Percentiles rank a stretch among this genome's conserved stretches.
phyloP scores from a whole-genome alignment of 768 basidiomycete genomes.

The Tylopilus sp. region DNA sequence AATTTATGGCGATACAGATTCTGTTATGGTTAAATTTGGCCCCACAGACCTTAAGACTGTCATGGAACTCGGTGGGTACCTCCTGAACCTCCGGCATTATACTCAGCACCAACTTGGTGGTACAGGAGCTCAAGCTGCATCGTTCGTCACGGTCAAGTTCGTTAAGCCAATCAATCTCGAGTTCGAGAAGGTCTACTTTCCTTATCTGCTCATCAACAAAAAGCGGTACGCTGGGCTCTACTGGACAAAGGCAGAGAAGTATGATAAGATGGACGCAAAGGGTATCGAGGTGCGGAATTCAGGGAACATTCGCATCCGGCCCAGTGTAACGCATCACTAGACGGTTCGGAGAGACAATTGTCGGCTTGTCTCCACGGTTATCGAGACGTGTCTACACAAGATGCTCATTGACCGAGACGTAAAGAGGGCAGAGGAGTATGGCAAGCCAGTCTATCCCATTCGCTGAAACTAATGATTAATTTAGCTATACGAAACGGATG shows the following conservation, averaged over 20 bases:
- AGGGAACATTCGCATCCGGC: neutral
- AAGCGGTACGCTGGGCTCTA: conserved; percentile 98
- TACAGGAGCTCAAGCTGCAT: conserved; percentile 87
- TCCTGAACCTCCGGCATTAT: neutral
- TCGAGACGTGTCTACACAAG: conserved; percentile 96
- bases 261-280: conserved; percentile 99
- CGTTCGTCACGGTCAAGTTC: conserved; percentile 87
- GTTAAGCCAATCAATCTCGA: conserved; percentile 96
- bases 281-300: conserved; percentile 81
- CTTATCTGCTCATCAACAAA: conserved; percentile 96
- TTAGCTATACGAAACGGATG: conserved; percentile 87
- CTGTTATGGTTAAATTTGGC: conserved; percentile 98
- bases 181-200: conserved; percentile 99
- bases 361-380: conserved; percentile 95
- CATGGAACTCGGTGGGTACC: conserved; percentile 78
- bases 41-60: conserved; percentile 81
- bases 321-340: conserved; percentile 38
- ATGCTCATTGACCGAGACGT: conserved; percentile 96
- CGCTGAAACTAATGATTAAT: conserved; percentile 15
- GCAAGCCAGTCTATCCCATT: conserved; percentile 8
- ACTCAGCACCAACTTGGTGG: neutral
- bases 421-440: conserved; percentile 87
- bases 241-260: conserved; percentile 94
- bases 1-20: conserved; percentile 99
- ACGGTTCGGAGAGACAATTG: conserved; percentile 98